Conservation (phyloP, 1,284 basidiomycete species). For the Meira nashicola region DNA sequence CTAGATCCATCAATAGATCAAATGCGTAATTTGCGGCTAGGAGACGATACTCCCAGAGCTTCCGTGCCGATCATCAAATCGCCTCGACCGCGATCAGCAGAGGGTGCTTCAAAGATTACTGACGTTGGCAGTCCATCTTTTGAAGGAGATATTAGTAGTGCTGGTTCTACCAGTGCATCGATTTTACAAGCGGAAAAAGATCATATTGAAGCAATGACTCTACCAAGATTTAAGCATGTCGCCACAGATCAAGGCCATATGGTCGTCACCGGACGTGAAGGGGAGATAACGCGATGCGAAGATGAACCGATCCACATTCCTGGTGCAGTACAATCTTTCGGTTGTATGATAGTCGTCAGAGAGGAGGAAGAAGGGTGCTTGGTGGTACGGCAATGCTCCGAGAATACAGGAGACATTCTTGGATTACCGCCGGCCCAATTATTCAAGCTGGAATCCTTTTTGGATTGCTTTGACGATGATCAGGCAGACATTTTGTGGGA, state of each 20-base stretch:
- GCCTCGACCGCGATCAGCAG: neutral
- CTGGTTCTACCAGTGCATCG: neutral
- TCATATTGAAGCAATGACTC: conserved; percentile 29
- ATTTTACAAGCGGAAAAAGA: conserved; percentile 4
- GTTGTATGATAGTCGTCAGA: conserved; percentile 72
- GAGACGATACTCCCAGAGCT: neutral
- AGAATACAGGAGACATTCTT: conserved; percentile 67
- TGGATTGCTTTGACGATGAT: conserved; percentile 65
- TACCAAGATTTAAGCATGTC: conserved; percentile 63
- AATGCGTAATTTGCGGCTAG: neutral
- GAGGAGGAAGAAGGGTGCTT: conserved; percentile 64
- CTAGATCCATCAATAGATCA: neutral
- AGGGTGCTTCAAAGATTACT: neutral
- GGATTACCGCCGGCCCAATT: conserved; percentile 73
- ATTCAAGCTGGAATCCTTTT: conserved; percentile 72
- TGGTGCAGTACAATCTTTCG: conserved; percentile 79
- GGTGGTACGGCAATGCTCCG: conserved; percentile 73
- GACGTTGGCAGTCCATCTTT: neutral
- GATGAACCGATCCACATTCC: conserved; percentile 84
- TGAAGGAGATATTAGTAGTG: neutral
- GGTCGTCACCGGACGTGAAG: conserved; percentile 66
- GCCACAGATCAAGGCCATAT: conserved; percentile 70
- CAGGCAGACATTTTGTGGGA: conserved; percentile 73
- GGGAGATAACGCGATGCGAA: conserved; percentile 67
- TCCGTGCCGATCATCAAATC: neutral